A percentile compares a stretch with the other conserved stretches of the same genome.
phyloP scores from a whole-genome alignment of 2,329 filamentous ascomycete genomes.

The Xylaria digitata region DNA sequence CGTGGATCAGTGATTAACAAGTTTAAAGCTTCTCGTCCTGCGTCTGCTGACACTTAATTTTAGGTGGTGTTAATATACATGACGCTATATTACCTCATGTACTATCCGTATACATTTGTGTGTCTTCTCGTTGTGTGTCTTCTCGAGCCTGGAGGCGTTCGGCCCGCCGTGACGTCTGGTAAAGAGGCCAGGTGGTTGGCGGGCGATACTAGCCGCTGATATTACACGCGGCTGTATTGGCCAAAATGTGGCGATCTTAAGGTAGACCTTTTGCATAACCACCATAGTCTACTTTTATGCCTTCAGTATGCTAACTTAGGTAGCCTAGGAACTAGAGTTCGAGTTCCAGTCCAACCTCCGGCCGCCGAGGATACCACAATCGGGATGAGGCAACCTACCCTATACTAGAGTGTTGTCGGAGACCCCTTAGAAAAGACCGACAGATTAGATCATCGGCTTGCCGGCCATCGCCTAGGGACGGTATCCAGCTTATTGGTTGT shows the following conservation, averaged over 20 bases:
- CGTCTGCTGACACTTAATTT: neutral
- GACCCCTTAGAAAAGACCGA: neutral
- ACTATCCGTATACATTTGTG: neutral
- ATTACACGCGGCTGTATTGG: conserved; percentile 10
- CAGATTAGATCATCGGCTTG: neutral
- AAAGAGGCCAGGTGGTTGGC: neutral
- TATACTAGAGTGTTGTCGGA: neutral
- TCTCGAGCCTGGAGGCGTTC: neutral
- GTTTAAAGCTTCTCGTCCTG: neutral
- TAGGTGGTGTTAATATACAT: neutral
- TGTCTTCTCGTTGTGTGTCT: conserved; percentile 4
- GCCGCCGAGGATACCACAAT: neutral
- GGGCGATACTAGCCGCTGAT: neutral
- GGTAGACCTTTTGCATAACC: neutral
- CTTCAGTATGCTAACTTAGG: neutral
- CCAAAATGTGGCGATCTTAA: neutral
- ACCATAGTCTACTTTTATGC: neutral
- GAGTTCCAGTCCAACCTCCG: neutral
- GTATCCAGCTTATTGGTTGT: too few species aligned
- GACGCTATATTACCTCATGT: neutral
- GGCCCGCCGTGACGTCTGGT: neutral
- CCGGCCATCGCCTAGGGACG: neutral
- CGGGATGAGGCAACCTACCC: neutral
- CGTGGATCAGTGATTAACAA: neutral
- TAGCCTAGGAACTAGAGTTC: neutral